phyloP scores from a whole-genome alignment of 139 green algal species.

The Chlorella sp. region DNA sequence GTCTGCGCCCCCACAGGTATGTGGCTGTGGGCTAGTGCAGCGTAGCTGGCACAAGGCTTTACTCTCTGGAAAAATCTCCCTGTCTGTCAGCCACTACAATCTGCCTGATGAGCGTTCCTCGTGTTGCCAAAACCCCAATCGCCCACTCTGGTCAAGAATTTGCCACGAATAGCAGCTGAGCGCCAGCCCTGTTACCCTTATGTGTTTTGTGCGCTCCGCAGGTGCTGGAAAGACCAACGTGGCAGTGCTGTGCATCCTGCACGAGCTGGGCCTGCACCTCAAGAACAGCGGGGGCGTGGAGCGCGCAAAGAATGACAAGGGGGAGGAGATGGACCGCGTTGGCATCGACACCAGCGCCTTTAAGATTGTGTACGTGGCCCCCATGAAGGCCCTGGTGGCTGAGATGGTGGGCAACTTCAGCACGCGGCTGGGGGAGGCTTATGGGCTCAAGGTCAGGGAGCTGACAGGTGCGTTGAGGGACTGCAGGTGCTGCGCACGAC shows the following conservation, averaged over 20 bases:
- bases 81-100: too few relatives aligned
- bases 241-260: conserved; percentile 93
- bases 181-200: too few relatives aligned
- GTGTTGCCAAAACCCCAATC: too few relatives aligned
- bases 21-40: too few relatives aligned
- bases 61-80: too few relatives aligned
- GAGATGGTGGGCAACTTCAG: conserved; percentile 96
- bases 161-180: too few relatives aligned
- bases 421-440: conserved; percentile 59
- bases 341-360: conserved; percentile 65
- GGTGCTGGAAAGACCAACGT: conserved; percentile 98
- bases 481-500: too few relatives aligned
- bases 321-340: not conserved
- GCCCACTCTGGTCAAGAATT: too few relatives aligned
- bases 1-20: conserved; percentile 68
- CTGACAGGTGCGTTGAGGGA: conserved; percentile 74
- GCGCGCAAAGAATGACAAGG: too few relatives aligned
- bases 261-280: conserved; percentile 55
- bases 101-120: too few relatives aligned
- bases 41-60: too few relatives aligned
- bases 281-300: not conserved
- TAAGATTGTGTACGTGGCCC: conserved; percentile 98
- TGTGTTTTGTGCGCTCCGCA: too few relatives aligned
- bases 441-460: conserved; percentile 69
- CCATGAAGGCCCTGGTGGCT: conserved; percentile 98